Conservation (phyloP, 768 basidiomycete species). For the Rhizopogon salebrosus region DNA sequence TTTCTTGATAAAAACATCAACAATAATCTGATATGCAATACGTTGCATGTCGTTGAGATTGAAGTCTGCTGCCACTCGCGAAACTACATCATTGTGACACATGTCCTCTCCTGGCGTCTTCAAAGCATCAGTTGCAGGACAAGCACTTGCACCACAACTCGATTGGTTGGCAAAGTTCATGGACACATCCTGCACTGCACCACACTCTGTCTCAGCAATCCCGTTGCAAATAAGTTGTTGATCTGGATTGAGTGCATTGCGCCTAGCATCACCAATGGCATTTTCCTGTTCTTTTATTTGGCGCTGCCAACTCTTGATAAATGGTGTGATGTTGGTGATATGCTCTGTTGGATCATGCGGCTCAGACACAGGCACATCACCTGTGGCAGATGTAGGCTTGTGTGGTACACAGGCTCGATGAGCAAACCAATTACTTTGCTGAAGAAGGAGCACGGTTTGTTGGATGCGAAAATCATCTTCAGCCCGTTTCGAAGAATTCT, state of each 20-base stretch:
- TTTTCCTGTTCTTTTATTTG: background rate
- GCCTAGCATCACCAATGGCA: background rate
- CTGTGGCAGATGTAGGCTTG: background rate
- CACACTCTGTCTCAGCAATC: background rate
- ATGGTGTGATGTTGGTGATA: background rate
- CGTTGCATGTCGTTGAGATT: constrained; percentile 12
- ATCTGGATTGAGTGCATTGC: background rate
- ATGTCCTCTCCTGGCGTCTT: background rate
- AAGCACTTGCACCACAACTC: no score
- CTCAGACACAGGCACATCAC: background rate
- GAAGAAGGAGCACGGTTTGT: background rate
- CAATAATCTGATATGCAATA: constrained; percentile 8
- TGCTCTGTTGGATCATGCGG: background rate
- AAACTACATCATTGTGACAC: background rate
- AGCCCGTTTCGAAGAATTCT: no score
- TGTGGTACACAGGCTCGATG: background rate
- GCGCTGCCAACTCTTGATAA: background rate
- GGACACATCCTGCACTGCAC: no score
- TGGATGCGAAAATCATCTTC: background rate
- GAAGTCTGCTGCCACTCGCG: background rate
- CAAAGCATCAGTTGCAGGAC: background rate
- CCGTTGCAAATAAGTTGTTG: background rate
- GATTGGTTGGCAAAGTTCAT: no score
- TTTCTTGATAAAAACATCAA: background rate
- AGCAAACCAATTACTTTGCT: constrained; percentile 1